Evolutionary conservation across 176 grass and related monocot species (phyloP).

Genomic region (Themeda triandra): DNA sequence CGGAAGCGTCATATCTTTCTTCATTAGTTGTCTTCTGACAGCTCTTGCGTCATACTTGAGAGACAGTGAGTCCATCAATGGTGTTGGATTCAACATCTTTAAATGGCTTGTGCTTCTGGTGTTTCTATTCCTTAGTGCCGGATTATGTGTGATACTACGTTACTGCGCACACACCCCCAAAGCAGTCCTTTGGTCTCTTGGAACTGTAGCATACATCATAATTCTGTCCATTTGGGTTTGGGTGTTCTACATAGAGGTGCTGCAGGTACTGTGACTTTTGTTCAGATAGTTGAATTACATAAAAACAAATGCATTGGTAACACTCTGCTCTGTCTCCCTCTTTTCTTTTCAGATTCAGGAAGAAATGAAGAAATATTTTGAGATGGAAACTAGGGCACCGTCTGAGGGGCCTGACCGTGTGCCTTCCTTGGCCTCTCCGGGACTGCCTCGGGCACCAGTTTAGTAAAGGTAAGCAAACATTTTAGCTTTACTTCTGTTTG

Average conservation of each 20-base stretch:
- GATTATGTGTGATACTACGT: too few relatives aligned
- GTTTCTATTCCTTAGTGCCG: too few relatives aligned
- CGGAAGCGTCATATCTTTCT: too few relatives aligned
- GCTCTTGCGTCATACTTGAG: too few relatives aligned
- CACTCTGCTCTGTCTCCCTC: background rate
- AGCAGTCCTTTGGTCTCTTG: too few relatives aligned
- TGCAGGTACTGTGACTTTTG: background rate
- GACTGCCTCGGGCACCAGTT: background rate
- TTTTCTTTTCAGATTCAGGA: background rate
- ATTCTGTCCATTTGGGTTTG: too few relatives aligned
- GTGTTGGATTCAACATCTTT: too few relatives aligned
- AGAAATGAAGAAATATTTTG: background rate
- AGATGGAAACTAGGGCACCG: background rate
- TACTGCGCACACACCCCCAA: too few relatives aligned
- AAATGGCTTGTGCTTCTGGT: too few relatives aligned
- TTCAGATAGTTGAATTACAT: background rate
- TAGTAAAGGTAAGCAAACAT: background rate
- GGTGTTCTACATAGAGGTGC: background rate
- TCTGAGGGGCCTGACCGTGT: background rate
- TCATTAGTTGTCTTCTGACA: too few relatives aligned
- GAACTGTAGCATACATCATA: too few relatives aligned
- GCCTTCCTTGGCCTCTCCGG: background rate
- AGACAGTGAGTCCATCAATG: too few relatives aligned
- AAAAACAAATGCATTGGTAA: background rate
- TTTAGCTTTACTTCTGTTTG: background rate